Conservation (phyloP, 306 rosid species). For the Ceratonia siliqua region DNA sequence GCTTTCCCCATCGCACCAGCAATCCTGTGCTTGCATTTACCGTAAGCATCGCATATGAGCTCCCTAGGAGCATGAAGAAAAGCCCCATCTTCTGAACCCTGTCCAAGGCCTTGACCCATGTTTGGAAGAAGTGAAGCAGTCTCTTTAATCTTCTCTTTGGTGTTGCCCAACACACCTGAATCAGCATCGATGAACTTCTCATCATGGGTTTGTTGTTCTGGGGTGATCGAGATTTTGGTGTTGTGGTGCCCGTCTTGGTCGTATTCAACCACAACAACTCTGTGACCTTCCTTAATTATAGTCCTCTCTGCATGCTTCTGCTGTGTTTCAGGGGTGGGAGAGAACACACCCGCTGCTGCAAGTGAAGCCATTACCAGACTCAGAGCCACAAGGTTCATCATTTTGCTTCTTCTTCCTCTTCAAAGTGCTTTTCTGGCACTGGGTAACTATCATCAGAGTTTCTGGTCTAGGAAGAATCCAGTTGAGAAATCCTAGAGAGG, state of each 20-base stretch:
- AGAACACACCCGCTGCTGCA: constrained; percentile 53
- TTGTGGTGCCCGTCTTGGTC: constrained; percentile 53
- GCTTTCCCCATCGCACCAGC: constrained; percentile 49
- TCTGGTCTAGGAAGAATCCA: no score
- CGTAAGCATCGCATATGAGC: constrained; percentile 66
- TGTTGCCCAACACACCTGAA: constrained; percentile 1
- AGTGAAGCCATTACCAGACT: constrained; percentile 59
- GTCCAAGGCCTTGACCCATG: constrained; percentile 35
- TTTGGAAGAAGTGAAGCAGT: constrained; percentile 46
- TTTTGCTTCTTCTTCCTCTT: not conserved
- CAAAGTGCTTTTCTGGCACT: not conserved
- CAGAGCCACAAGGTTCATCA: constrained; percentile 64
- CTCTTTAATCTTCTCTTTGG: constrained; percentile 40
- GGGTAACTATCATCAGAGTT: not conserved
- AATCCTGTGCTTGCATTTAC: constrained; percentile 65
- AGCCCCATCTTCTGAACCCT: not conserved
- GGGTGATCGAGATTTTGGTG: constrained; percentile 70
- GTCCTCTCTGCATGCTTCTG: constrained; percentile 37
- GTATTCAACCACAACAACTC: constrained; percentile 72
- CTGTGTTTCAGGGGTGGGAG: constrained; percentile 40
- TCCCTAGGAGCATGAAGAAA: constrained; percentile 43
- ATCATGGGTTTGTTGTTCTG: constrained; percentile 28
- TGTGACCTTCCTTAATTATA: constrained; percentile 66
- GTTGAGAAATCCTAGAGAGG: not conserved
- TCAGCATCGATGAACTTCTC: not conserved